These are phyloP conservation scores for Epichloe aotearoae DNA, from an alignment of 2,329 filamentous ascomycete genomes.

Conservation along the genomic window DNA sequence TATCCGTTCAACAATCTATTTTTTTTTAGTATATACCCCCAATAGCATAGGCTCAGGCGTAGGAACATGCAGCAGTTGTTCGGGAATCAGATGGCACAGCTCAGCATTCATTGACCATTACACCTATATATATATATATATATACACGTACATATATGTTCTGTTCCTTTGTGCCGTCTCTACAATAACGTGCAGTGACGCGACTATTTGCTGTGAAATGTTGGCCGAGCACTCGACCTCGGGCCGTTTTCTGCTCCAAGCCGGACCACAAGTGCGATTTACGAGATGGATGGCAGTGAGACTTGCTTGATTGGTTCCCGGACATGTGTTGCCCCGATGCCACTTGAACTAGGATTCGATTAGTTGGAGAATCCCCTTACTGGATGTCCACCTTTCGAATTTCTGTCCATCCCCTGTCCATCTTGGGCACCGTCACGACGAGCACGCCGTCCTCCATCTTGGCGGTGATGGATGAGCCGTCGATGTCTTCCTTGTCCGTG, in stretches of 20 bases:
- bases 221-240: too few species aligned
- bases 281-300: too few species aligned
- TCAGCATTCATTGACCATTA: not conserved
- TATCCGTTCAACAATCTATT: slow-evolving; percentile 12
- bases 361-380: slow-evolving; percentile 13
- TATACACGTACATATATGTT: too few species aligned
- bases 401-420: slow-evolving; percentile 52
- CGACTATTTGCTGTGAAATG: too few species aligned
- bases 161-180: not conserved
- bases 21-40: slow-evolving; percentile 15
- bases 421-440: slow-evolving; percentile 63
- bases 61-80: not conserved
- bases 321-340: too few species aligned
- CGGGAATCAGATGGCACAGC: not conserved
- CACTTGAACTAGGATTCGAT: too few species aligned
- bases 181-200: too few species aligned
- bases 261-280: too few species aligned
- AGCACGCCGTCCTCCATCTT: slow-evolving; percentile 70
- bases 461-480: slow-evolving; percentile 54
- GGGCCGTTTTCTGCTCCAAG: too few species aligned
- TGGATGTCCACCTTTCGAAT: slow-evolving; percentile 46
- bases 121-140: too few species aligned
- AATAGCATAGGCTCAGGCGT: not conserved
- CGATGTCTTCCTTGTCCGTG: slow-evolving; percentile 43
- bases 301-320: too few species aligned